phyloP scores from a whole-genome alignment of 768 basidiomycete species.

The Lepiota brunneoincarnata region DNA sequence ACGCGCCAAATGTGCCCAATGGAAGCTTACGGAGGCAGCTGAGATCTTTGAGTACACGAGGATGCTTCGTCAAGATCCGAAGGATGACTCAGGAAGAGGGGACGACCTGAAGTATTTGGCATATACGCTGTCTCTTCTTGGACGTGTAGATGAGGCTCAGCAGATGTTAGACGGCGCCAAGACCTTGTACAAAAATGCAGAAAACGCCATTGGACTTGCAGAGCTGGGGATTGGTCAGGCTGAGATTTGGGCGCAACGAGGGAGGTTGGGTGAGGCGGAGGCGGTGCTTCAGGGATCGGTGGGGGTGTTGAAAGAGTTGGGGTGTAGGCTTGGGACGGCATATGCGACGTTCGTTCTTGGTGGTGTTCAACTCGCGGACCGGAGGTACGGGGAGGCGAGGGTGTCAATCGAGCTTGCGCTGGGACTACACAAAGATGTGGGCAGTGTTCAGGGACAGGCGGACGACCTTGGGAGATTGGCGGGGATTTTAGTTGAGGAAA shows the following conservation, averaged over 20 bases:
- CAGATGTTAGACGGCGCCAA: neutral
- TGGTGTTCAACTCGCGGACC: constrained; percentile 19
- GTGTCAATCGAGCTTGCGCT: constrained; percentile 12
- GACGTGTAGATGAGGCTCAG: constrained; percentile 1
- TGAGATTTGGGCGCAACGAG: constrained; percentile 1
- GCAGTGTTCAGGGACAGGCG: constrained; percentile 17
- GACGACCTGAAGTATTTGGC: constrained; percentile 10
- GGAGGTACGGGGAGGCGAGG: constrained; percentile 17
- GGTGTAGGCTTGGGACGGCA: constrained; percentile 5
- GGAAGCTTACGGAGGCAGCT: constrained; percentile 2
- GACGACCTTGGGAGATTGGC: constrained; percentile 14
- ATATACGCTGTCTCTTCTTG: neutral
- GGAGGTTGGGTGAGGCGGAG: neutral
- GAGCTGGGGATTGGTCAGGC: neutral
- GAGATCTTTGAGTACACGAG: neutral
- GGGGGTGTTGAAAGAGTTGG: neutral
- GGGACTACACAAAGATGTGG: constrained; percentile 15
- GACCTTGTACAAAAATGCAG: neutral
- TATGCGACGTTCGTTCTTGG: constrained; percentile 3
- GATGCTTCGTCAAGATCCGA: neutral
- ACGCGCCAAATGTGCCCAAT: constrained; percentile 5
- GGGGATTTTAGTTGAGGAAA: neutral
- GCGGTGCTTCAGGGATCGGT: neutral
- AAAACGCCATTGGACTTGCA: constrained; percentile 1
- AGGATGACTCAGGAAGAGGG: constrained; percentile 6